Base-by-base conservation (phyloP, 1,139 yeast genomes). In the Eremothecium cymbalariae region DNA sequence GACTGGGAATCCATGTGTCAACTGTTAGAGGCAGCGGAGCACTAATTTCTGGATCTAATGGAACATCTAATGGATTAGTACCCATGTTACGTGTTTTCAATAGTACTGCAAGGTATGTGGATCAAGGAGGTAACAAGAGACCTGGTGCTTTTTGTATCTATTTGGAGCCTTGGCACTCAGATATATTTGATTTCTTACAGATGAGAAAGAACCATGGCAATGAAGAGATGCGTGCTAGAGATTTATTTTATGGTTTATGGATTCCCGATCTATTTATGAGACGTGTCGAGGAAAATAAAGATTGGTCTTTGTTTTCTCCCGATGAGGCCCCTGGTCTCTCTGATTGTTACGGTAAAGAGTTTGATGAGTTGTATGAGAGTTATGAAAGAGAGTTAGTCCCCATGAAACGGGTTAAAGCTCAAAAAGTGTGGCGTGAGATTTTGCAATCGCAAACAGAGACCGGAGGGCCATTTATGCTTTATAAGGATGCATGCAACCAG, bases 111-210 rank as follows among this genome's bases (percentile, higher is more conserved):
- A 71, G 95, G 52, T 84, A 84, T 54, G 95, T 84, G 22, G 95
- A 84, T 55, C 95, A 84, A 63, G 95, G 95, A 53, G 95, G 95
- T 45, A 84, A 84, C 64, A 84, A 84, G 62, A 72, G 95, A 54
- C 95, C 95, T 4, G 95, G 95, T 50, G 95, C 94, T 4, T 80
- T 84, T 60, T 94, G 94, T 28, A 65, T 83, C 35, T 84, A 83
- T 59, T 65, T 84, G 39, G 95, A 84, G 63, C 94, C 95, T 42
- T 84, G 95, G 95, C 95, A 84, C 57, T 73, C 81, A 17, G 95
- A 84, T 56, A 70, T 84, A 32, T 77, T 81, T 52, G 94, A 82
- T 33, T 80, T 84, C 54, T 65, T 84, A 39, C 90, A 84, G 47
- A 70, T 84, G 44, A 73, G 93, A 59, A 84, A 84, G 64, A 84